Conservation (phyloP, 2,329 filamentous ascomycete species). For the Thielaviopsis ethacetica region DNA sequence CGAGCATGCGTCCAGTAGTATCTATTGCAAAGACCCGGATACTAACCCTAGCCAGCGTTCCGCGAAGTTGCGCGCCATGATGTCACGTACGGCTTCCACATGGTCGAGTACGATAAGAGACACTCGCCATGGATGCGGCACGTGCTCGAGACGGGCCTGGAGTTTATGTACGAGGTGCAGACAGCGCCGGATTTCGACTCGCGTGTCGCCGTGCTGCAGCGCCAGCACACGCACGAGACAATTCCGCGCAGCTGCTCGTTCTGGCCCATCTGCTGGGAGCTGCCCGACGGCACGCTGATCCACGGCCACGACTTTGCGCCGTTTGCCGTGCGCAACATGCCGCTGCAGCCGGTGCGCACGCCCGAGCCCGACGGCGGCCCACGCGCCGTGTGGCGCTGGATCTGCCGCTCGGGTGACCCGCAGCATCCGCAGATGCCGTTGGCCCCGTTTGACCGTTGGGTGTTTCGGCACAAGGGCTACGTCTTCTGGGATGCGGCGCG, state of each 20-base stretch:
- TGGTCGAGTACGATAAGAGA: conserved; percentile 7
- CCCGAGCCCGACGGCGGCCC: conserved; percentile 3
- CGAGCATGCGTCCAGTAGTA: too few relatives aligned
- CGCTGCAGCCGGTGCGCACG: not conserved
- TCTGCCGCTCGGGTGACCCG: not conserved
- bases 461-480: conserved; percentile 6
- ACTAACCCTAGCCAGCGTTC: conserved; percentile 7
- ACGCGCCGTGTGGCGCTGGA: conserved; percentile 7
- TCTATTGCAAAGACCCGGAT: too few relatives aligned
- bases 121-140: conserved; percentile 9
- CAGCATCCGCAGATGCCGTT: not conserved
- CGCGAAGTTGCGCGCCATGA: conserved; percentile 12
- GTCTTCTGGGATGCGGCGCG: conserved; percentile 9
- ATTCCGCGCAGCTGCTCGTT: conserved; percentile 8
- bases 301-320: conserved; percentile 10
- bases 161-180: conserved; percentile 6
- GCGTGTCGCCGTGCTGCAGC: not conserved
- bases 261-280: not conserved
- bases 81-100: conserved; percentile 8
- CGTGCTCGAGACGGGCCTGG: conserved; percentile 7
- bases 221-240: conserved; percentile 1
- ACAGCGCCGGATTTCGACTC: not conserved
- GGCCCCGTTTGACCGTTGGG: conserved; percentile 5
- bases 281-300: not conserved
- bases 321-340: not conserved